phyloP scores from a whole-genome alignment of 768 basidiomycete genomes.

The Sporobolomyces roseus region DNA sequence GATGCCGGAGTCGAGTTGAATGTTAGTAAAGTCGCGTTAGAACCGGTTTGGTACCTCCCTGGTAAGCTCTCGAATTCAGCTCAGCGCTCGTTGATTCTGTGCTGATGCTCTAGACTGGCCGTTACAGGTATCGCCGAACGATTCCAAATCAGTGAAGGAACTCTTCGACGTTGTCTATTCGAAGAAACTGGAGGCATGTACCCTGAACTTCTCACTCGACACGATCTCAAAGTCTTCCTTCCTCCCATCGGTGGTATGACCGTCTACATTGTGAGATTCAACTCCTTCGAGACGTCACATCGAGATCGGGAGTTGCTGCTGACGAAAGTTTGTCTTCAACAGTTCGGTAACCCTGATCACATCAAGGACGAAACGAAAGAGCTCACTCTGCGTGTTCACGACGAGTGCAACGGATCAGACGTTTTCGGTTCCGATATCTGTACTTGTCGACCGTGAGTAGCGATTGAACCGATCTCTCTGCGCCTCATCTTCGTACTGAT shows the following conservation, averaged over 20 bases:
- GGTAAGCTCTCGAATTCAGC: background rate
- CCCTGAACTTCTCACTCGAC: conserved; percentile 86
- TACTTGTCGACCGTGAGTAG: conserved; percentile 42
- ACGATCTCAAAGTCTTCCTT: conserved; percentile 87
- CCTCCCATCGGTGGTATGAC: conserved; percentile 90
- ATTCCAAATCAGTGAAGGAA: conserved; percentile 69
- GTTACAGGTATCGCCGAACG: conserved; percentile 65
- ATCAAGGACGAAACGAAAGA: conserved; percentile 71
- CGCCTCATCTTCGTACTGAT: conserved; percentile 26
- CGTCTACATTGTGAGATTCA: conserved; percentile 86
- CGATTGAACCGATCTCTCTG: conserved; percentile 32
- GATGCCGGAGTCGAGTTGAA: conserved; percentile 77
- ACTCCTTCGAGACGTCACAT: too few species aligned
- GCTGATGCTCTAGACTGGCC: background rate
- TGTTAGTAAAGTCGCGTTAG: conserved; percentile 88
- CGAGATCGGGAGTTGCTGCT: too few species aligned
- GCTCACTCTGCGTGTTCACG: conserved; percentile 82
- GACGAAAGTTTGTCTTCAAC: too few species aligned
- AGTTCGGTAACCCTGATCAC: conserved; percentile 60
- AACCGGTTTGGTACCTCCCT: conserved; percentile 71
- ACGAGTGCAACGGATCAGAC: conserved; percentile 94
- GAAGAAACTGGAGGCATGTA: conserved; percentile 80
- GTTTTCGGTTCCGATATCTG: conserved; percentile 70
- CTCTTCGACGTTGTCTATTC: conserved; percentile 84
- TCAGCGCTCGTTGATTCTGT: background rate